Evolutionary conservation across 1,284 basidiomycete species (phyloP).

Genomic region (Melampsora larici-populina): DNA sequence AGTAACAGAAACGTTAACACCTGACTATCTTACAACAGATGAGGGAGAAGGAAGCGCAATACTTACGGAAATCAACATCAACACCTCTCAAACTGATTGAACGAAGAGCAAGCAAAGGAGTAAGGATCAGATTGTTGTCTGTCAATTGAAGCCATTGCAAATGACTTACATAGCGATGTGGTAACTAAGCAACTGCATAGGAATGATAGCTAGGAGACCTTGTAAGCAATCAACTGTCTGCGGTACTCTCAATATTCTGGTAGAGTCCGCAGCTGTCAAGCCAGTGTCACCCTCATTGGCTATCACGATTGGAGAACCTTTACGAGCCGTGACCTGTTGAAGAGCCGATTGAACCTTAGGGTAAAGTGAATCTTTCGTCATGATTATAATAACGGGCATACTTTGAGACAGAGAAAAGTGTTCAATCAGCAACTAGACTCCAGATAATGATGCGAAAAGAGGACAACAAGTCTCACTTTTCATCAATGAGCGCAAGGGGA

Average conservation of each 20-base stretch:
- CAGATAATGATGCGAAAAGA: neutral
- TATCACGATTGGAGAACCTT: slow-evolving; percentile 77
- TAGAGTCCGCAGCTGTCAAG: slow-evolving; percentile 69
- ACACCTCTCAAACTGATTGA: slow-evolving; percentile 35
- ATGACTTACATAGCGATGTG: slow-evolving; percentile 71
- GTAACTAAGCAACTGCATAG: slow-evolving; percentile 92
- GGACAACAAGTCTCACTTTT: slow-evolving; percentile 72
- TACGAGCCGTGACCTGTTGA: slow-evolving; percentile 92
- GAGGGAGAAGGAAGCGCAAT: neutral
- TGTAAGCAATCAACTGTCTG: slow-evolving; percentile 92
- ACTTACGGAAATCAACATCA: slow-evolving; percentile 42
- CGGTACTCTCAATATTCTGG: slow-evolving; percentile 57
- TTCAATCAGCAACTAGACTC: too few relatives aligned
- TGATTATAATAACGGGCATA: slow-evolving; percentile 79
- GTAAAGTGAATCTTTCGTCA: slow-evolving; percentile 97
- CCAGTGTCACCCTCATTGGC: slow-evolving; percentile 90
- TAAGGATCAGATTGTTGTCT: neutral
- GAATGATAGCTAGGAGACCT: slow-evolving; percentile 93
- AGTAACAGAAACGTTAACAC: neutral
- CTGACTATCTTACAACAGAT: neutral
- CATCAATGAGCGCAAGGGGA: slow-evolving; percentile 92
- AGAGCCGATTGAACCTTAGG: slow-evolving; percentile 97
- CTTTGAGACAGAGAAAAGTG: slow-evolving; percentile 8
- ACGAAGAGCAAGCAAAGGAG: neutral
- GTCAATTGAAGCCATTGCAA: neutral